Conservation (phyloP, 306 rosid genomes). For the Cyclanthera cordifolia region DNA sequence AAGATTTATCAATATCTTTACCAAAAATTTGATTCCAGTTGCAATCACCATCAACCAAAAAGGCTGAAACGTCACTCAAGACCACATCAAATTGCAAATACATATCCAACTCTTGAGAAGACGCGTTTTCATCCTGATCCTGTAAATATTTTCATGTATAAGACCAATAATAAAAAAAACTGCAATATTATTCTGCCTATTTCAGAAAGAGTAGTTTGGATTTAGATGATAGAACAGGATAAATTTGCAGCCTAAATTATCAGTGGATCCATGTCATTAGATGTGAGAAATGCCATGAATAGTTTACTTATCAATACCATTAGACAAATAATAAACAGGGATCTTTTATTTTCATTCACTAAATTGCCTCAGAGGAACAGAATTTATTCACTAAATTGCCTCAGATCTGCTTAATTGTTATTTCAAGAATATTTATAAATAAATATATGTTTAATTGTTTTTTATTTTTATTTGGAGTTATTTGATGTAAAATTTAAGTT, state of each 20-base stretch:
- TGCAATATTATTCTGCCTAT: background rate
- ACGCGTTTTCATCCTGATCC: slow-evolving; percentile 49
- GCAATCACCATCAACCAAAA: slow-evolving; percentile 88
- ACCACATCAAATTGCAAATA: slow-evolving; percentile 80
- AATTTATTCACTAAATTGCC: no score
- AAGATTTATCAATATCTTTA: slow-evolving; percentile 27
- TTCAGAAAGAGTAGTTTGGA: background rate
- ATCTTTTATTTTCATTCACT: background rate
- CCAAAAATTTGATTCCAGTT: slow-evolving; percentile 51
- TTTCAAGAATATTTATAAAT: no score
- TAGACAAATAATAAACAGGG: background rate
- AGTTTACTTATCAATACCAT: background rate
- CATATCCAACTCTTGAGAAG: slow-evolving; percentile 60
- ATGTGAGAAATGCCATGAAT: background rate
- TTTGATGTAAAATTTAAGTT: no score
- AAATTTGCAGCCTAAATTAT: background rate
- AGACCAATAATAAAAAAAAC: background rate
- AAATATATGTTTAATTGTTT: no score
- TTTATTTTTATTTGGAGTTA: no score
- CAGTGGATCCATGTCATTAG: background rate
- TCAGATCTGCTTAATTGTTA: no score
- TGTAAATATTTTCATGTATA: slow-evolving; percentile 22
- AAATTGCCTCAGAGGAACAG: background rate
- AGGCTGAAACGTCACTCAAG: slow-evolving; percentile 85
- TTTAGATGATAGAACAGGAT: background rate